Percentiles rank a stretch among this genome's conserved stretches.
phyloP scores from a whole-genome alignment of 2,329 filamentous ascomycete species.

The Ceratocystis harringtonii region DNA sequence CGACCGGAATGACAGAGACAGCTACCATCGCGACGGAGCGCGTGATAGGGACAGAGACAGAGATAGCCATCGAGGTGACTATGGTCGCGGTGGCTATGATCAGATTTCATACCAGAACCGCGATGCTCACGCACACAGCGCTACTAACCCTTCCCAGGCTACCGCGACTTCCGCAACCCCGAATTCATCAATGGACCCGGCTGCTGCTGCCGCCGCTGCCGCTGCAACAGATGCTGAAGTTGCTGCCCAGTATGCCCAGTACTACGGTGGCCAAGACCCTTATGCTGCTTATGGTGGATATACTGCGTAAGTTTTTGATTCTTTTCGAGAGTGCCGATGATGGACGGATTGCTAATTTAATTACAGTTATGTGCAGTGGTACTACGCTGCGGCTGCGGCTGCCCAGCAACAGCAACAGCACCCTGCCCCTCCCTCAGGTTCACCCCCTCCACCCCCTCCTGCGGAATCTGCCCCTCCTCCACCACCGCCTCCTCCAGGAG shows the following conservation, averaged over 20 bases:
- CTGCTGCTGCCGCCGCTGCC: constrained; percentile 6
- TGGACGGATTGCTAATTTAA: constrained; percentile 18
- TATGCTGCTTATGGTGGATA: constrained; percentile 89
- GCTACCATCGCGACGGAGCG: constrained; percentile 18
- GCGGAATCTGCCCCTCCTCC: constrained; percentile 41
- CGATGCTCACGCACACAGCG: neutral
- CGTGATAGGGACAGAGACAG: constrained; percentile 20
- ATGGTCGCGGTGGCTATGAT: constrained; percentile 22
- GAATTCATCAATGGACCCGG: constrained; percentile 16
- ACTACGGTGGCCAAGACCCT: constrained; percentile 61
- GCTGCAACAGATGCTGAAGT: constrained; percentile 39
- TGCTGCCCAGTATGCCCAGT: constrained; percentile 68
- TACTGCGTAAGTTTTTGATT: constrained; percentile 40
- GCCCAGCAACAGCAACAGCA: constrained; percentile 35
- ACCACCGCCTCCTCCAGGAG: constrained; percentile 32
- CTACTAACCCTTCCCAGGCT: constrained; percentile 17
- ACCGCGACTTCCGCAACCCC: constrained; percentile 22
- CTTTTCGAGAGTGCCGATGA: neutral
- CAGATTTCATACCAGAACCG: constrained; percentile 18
- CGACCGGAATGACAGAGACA: constrained; percentile 18
- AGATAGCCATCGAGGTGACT: constrained; percentile 20
- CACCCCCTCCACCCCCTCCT: constrained; percentile 48
- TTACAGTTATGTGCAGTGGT: constrained; percentile 48
- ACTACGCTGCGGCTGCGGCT: constrained; percentile 36
- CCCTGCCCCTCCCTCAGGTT: constrained; percentile 32